A percentile compares a stretch with the other conserved stretches of the same genome.
Conservation (phyloP, 1,284 basidiomycete genomes). For the Marasmius fiardii region DNA sequence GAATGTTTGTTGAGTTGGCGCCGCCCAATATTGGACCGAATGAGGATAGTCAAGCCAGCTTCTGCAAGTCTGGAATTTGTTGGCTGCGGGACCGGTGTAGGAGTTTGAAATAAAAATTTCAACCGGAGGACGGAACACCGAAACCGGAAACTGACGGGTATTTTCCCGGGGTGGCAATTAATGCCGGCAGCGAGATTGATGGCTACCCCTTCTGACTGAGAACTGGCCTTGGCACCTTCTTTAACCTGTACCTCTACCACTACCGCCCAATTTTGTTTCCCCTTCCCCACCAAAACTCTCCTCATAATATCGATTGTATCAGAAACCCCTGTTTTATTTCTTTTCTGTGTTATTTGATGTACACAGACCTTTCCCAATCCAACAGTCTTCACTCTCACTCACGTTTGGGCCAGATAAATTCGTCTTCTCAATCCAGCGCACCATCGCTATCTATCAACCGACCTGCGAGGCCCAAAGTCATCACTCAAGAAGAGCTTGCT, state of each 20-base stretch:
- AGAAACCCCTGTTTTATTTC: neutral
- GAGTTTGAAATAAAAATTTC: no score
- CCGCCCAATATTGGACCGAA: no score
- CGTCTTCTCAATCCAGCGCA: neutral
- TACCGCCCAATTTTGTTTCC: no score
- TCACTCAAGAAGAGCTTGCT: slow-evolving; percentile 4
- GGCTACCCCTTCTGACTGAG: no score
- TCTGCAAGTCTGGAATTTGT: no score
- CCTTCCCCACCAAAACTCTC: neutral
- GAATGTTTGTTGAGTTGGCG: no score
- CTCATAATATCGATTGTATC: neutral
- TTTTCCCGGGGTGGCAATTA: neutral
- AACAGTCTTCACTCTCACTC: slow-evolving; percentile 3
- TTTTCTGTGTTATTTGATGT: slow-evolving; percentile 10
- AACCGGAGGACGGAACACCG: neutral
- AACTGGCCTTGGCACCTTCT: neutral
- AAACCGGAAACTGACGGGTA: neutral
- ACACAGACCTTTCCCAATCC: slow-evolving; percentile 12
- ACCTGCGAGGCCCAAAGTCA: slow-evolving; percentile 2
- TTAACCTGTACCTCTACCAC: slow-evolving; percentile 1
- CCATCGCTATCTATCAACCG: neutral
- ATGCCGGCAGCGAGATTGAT: neutral
- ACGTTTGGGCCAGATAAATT: slow-evolving; percentile 11
- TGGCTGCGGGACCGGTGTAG: no score
- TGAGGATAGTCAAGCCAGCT: no score